A percentile compares a stretch with the other conserved stretches of the same genome.
These are phyloP conservation scores for Cyamopsis tetragonoloba DNA, from an alignment of 306 rosid genomes.

Conservation along the genomic window DNA sequence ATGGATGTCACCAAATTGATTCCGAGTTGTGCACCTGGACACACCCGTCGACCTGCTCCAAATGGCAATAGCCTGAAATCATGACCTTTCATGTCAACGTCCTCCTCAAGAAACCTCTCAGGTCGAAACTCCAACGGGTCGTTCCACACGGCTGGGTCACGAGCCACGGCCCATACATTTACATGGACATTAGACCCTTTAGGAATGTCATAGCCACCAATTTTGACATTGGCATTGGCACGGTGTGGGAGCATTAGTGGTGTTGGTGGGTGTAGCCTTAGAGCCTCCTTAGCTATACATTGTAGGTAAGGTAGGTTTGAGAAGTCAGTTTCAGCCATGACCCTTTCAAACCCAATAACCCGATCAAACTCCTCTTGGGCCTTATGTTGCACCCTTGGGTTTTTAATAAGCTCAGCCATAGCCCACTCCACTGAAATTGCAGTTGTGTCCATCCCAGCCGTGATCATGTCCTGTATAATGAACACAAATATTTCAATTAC, in stretches of 20 bases:
- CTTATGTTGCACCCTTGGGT: slow-evolving; percentile 78
- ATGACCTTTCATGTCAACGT: slow-evolving; percentile 92
- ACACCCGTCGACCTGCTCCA: slow-evolving; percentile 80
- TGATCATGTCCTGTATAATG: slow-evolving; percentile 68
- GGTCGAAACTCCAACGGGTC: slow-evolving; percentile 67
- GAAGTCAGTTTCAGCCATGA: slow-evolving; percentile 60
- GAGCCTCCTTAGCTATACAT: slow-evolving; percentile 67
- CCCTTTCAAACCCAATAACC: slow-evolving; percentile 62
- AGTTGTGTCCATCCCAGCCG: slow-evolving; percentile 87
- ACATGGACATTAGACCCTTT: slow-evolving; percentile 83
- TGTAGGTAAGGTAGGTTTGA: slow-evolving; percentile 72
- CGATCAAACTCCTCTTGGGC: slow-evolving; percentile 79
- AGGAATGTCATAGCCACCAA: slow-evolving; percentile 85
- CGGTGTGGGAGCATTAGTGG: slow-evolving; percentile 92
- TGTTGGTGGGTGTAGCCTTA: slow-evolving; percentile 89
- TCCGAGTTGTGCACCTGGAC: slow-evolving; percentile 89
- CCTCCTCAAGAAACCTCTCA: slow-evolving; percentile 79
- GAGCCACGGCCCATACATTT: slow-evolving; percentile 84
- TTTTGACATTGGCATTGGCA: slow-evolving; percentile 62
- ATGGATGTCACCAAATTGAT: slow-evolving; percentile 74
- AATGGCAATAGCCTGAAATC: slow-evolving; percentile 73
- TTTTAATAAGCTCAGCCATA: slow-evolving; percentile 75
- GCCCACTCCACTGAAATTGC: slow-evolving; percentile 79
- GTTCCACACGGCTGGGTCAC: slow-evolving; percentile 71
- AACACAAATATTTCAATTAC: neutral